Conservation (phyloP, 1,139 yeast species). For the Yamadazyma buinensis region DNA sequence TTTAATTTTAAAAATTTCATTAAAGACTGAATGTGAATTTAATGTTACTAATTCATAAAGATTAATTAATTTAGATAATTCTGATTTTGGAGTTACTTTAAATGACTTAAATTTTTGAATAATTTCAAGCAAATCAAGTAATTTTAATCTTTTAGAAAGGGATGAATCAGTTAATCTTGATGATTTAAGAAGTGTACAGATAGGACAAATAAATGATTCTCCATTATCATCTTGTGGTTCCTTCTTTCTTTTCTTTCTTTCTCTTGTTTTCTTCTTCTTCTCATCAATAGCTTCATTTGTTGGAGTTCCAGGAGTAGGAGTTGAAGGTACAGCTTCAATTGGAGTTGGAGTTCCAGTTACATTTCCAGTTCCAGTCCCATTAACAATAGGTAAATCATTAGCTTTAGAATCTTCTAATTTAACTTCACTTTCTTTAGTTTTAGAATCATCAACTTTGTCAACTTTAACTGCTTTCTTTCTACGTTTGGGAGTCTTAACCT, state of each 20-base stretch:
- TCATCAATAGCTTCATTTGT: neutral
- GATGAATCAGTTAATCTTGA: slow-evolving; percentile 14
- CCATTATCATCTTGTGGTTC: slow-evolving; percentile 18
- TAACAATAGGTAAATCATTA: neutral
- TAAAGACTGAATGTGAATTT: slow-evolving; percentile 10
- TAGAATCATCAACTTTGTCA: neutral
- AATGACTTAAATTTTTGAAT: slow-evolving; percentile 30
- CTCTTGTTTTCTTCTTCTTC: neutral
- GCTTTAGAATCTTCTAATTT: neutral
- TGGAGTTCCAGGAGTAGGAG: neutral
- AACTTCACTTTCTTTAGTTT: neutral
- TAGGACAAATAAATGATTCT: slow-evolving; percentile 53
- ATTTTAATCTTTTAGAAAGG: slow-evolving; percentile 20
- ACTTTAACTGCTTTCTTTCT: neutral
- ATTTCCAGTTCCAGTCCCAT: neutral
- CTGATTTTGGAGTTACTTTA: slow-evolving; percentile 37
- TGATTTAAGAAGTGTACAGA: slow-evolving; percentile 45
- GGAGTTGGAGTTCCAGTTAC: neutral
- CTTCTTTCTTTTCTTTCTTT: neutral
- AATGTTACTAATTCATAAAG: slow-evolving; percentile 12
- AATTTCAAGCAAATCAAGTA: slow-evolving; percentile 15
- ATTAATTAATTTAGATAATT: slow-evolving; percentile 24
- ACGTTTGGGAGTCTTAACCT: neutral
- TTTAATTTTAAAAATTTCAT: slow-evolving; percentile 15
- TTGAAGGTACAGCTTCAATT: neutral